Evolutionary conservation across 2,329 filamentous ascomycete genomes (phyloP), one percentile per base, ranked within the genome.

Genomic region (Colletotrichum sp.): DNA sequence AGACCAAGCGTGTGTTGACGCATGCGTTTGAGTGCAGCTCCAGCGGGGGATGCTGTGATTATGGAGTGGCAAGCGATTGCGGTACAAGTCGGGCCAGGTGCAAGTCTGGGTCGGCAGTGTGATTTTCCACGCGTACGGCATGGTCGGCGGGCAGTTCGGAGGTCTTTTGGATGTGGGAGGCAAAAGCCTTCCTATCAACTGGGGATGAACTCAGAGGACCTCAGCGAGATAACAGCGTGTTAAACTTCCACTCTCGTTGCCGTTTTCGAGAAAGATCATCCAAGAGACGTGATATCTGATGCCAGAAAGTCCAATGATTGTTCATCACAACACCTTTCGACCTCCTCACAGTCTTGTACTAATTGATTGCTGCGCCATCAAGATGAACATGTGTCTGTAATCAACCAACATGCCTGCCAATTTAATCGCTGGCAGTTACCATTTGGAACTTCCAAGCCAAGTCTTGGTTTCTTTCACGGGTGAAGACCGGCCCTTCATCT

Each of bases 21-120:
- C 78, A 81, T 52, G 73, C 78, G 3, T 81, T 77, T 64, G 78
- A 81, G 76, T 81, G 79, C 71, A 77, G 68, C 28, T 55, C 79
- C 7, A 63, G 44, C 10, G 80, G 80, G 5, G 77, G 57, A 6
- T 81, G 80, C 72, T 81, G 79, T 34, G 73, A 76, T 12, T 80
- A 80, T 34, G 79, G 79, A 21, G 55, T 21, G 4, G 79, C 76
- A 1, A 77, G 60, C 21, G 78, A 79, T 34, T 79, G 77, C 39
- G 79, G 77, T 13, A 76, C 69, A 24, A 64, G 28, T 15, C 59
- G 44, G 15, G 76, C 69, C 18, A 49, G 75, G 44, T 77, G 68
- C 36, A 71, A 62, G 34, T 36, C 73, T 28, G 72, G 68, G 16
- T 67, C 69, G 16, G 39, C 70, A 16, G 59, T 63, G 13, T 71